Evolutionary conservation across 2,329 filamentous ascomycete genomes (phyloP), one percentile per base, ranked within the genome.

Genomic region (Colletotrichum tropicale): DNA sequence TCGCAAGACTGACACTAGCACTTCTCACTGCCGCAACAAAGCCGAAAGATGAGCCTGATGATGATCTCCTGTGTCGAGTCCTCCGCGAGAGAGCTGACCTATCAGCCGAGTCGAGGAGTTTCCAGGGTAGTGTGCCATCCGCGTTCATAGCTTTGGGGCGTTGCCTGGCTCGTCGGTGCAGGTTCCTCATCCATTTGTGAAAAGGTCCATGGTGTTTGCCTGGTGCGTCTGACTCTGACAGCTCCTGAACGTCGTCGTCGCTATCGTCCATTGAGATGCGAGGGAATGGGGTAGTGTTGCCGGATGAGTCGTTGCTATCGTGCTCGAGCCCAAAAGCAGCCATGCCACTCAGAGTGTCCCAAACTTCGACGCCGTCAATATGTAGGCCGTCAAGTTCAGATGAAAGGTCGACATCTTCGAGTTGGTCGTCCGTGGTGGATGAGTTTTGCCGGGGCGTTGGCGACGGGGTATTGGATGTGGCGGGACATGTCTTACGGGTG

Each of bases 1-100:
- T 95, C 64, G 92, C 90, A 75, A 96, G 87, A 75, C 95, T 98
- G 76, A 95, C 89, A 75, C 94, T 96, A 68, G 94, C 94, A 77
- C 95, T 97, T 82, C 94, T 95, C 79, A 98, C 90, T 18, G 92
- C 93, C n/a, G 93, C 92, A 52, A 98, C 91, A 81, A 96, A 96
- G 3, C 91, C 94, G 75, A 95, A 92, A 0, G 96, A 98, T 8
- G 94, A 95, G 2, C 90, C 90, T 15, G 94, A 94, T 3, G 93
- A 94, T 9, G 91, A 92, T 71, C 91, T 89, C 74, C 90, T 88
- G 79, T 89, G 88, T 79, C 84, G 56, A 83, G 86, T 70, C 72
- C 78, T 75, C 52, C 71, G 76, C 64, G 77, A 79, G 65, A 80
- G 78, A 48, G 78, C 74, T 62, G 72, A 65, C 55, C 77, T 56